Evolutionary conservation across 2,329 filamentous ascomycete species (phyloP).

Genomic region (Lasiodiplodia theobromae): DNA sequence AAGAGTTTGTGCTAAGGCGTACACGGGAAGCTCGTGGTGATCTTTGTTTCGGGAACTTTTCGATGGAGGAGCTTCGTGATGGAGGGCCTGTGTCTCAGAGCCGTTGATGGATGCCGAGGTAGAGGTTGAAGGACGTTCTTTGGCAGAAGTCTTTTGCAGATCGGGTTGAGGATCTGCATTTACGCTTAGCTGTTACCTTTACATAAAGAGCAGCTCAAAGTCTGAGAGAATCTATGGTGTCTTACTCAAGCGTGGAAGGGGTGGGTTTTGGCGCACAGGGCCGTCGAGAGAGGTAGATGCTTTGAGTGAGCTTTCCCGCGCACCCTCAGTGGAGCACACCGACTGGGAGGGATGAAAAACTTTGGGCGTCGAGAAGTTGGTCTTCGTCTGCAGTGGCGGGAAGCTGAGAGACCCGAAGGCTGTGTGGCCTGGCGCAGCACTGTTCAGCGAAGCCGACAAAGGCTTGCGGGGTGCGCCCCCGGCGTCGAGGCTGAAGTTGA

Average conservation of each 20-base stretch:
- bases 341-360: background rate
- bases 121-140: background rate
- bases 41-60: background rate
- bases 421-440: background rate
- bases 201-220: background rate
- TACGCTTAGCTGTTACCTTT: background rate
- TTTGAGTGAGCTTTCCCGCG: background rate
- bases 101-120: background rate
- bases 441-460: background rate
- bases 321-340: background rate
- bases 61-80: background rate
- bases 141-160: background rate
- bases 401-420: background rate
- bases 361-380: background rate
- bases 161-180: background rate
- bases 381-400: background rate
- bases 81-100: background rate
- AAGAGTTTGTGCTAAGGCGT: constrained; percentile 11
- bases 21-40: constrained; percentile 6
- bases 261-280: background rate
- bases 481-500: constrained; percentile 26
- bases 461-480: background rate
- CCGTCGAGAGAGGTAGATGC: background rate
- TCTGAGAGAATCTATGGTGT: background rate
- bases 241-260: background rate